Conservation (phyloP, 495 filamentous ascomycete genomes). For the Parachaetomium inaequale region DNA sequence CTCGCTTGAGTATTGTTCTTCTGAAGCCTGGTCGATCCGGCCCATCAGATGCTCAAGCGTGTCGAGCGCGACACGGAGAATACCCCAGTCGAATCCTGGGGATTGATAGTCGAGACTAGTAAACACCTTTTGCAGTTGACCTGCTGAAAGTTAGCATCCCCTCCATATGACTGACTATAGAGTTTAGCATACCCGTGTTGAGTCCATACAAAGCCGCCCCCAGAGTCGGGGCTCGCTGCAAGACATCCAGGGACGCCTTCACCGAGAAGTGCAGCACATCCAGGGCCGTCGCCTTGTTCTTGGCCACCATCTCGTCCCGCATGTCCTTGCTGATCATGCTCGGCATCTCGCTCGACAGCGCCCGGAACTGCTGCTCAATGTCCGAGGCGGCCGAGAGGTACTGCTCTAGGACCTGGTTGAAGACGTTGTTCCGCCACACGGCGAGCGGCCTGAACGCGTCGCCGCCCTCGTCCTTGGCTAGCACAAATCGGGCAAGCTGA, state of each 20-base stretch:
- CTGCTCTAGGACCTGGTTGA: constrained; percentile 47
- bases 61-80: constrained; percentile 38
- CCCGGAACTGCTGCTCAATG: constrained; percentile 46
- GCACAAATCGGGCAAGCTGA: constrained; percentile 70
- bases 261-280: constrained; percentile 42
- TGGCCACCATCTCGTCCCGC: constrained; percentile 40
- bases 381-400: constrained; percentile 48
- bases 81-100: constrained; percentile 41
- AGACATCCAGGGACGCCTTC: constrained; percentile 41
- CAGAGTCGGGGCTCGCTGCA: constrained; percentile 37
- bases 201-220: constrained; percentile 36
- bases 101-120: constrained; percentile 40
- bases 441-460: constrained; percentile 56
- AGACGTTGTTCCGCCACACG: constrained; percentile 63
- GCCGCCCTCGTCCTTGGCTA: constrained; percentile 55
- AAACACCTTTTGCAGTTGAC: constrained; percentile 45
- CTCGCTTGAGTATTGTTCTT: constrained; percentile 35
- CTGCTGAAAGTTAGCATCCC: constrained; percentile 16
- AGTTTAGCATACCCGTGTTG: constrained; percentile 35
- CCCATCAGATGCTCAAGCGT: constrained; percentile 38
- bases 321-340: constrained; percentile 38
- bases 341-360: constrained; percentile 36
- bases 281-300: constrained; percentile 45
- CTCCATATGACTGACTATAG: background rate
- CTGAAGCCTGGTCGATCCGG: constrained; percentile 37